Evolutionary conservation across 495 filamentous ascomycete genomes (phyloP), one percentile per base, ranked within the genome.

Genomic region (Penicillium lividum): DNA sequence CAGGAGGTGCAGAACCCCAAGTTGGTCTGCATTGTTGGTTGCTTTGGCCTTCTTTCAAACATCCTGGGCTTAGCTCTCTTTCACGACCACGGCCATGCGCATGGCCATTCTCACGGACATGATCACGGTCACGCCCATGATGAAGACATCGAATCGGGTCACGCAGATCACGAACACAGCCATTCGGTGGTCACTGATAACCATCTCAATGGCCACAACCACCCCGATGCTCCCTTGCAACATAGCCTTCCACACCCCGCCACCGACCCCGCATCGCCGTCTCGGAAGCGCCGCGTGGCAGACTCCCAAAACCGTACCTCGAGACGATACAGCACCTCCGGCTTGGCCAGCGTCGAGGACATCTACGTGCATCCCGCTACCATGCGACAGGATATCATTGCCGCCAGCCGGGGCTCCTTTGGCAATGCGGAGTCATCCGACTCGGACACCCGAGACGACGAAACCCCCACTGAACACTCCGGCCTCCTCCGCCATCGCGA

Each of bases 51-150:
- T n/a, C 75, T 84, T 4, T 96, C 91, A 11, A 98, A 98, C 60
- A 84, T 98, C 15, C 73, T 90, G n/a, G 94, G 94, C 0, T 84
- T 97, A 45, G 80, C 89, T 28, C 81, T 98, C 11, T 89, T 98
- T 68, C 95, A 96, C 65, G 94, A 96, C 44, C 95, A 98, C 68
- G 94, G 96, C 44, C 95, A 98, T 68, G 89, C 92, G 0, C 92
- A 97, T 64, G 84, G 83, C 22, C 22, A 22, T 22, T 22, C 22
- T 22, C 22, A 22, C 22, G 22, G 22, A 22, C 22, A 22, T 22
- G 22, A 22, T 22, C 22, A 22, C 22, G 22, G 81, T 22, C 79
- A 84, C 63, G 65, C 64, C 22, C 43, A 54, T 31, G 16, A 47
- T 6, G 75, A 75, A 31, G 67, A 72, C 44, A 46, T 77, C 11